phyloP scores from a whole-genome alignment of 257 asterid genomes.

The Leptodermis oblonga region DNA sequence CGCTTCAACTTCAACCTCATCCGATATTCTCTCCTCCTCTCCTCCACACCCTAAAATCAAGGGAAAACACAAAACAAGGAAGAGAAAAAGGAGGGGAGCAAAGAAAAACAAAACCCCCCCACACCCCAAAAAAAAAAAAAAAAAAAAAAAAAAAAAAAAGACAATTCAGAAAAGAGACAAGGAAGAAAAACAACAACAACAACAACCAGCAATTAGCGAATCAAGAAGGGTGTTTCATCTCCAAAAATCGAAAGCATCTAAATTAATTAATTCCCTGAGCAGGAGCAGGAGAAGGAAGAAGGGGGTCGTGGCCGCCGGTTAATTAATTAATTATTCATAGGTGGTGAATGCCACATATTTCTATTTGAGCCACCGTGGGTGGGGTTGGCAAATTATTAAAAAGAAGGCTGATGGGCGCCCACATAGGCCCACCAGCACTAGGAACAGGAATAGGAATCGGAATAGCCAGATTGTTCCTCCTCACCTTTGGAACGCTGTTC shows the following conservation, averaged over 20 bases:
- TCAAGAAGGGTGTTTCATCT: conserved; percentile 1
- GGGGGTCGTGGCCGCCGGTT: too few relatives aligned
- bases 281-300: not conserved
- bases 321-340: too few relatives aligned
- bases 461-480: not conserved
- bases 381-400: conserved; percentile 5
- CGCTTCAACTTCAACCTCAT: conserved; percentile 1
- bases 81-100: conserved; percentile 4
- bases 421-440: conserved; percentile 30
- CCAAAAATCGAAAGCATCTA: not conserved
- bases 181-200: conserved; percentile 1
- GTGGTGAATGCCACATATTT: not conserved
- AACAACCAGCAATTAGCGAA: conserved; percentile 5
- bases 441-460: too few relatives aligned
- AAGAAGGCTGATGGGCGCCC: conserved; percentile 61
- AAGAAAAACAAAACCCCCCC: conserved; percentile 5
- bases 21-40: conserved; percentile 11
- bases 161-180: not conserved
- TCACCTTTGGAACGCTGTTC: not conserved
- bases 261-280: not conserved
- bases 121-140: not conserved
- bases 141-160: not conserved
- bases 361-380: not conserved
- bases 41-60: conserved; percentile 25
- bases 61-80: conserved; percentile 20